Conservation (phyloP, 768 basidiomycete genomes). For the Boletus reticuloceps region DNA sequence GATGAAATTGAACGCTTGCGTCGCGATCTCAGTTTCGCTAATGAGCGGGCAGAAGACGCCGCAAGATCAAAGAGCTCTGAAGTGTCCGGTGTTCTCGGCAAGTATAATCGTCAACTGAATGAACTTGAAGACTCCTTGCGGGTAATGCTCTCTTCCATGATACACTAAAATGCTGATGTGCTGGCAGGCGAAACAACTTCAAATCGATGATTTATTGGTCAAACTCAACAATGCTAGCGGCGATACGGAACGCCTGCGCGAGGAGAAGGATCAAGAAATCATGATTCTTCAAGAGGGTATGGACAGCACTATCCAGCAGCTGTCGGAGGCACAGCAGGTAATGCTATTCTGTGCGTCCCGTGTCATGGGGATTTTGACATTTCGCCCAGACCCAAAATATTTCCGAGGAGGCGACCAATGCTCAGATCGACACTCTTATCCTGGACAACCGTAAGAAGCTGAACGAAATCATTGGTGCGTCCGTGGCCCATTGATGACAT, state of each 20-base stretch:
- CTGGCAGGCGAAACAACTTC: slow-evolving; percentile 85
- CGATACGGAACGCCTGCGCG: slow-evolving; percentile 79
- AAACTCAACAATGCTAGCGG: slow-evolving; percentile 73
- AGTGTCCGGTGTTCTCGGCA: slow-evolving; percentile 80
- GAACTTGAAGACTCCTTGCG: slow-evolving; percentile 96
- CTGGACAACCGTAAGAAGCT: slow-evolving; percentile 97
- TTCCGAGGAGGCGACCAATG: slow-evolving; percentile 85
- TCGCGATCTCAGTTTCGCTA: slow-evolving; percentile 90
- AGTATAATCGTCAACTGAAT: slow-evolving; percentile 93
- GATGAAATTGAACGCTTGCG: slow-evolving; percentile 92
- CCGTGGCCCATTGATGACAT: neutral
- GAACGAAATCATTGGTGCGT: slow-evolving; percentile 90
- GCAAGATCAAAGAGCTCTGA: slow-evolving; percentile 90
- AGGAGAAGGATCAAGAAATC: slow-evolving; percentile 98
- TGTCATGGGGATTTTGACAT: neutral
- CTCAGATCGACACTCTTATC: slow-evolving; percentile 97
- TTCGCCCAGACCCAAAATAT: slow-evolving; percentile 69
- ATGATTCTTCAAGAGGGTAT: slow-evolving; percentile 93
- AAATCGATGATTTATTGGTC: slow-evolving; percentile 87
- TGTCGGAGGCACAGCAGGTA: slow-evolving; percentile 86
- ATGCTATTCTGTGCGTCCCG: neutral
- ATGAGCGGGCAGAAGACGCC: slow-evolving; percentile 96
- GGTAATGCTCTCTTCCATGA: slow-evolving; percentile 43
- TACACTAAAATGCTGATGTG: slow-evolving; percentile 11
- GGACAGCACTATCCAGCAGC: slow-evolving; percentile 86